These are phyloP conservation scores for Lophiostoma macrostomum DNA, from an alignment of 495 filamentous ascomycete species.

Conservation along the genomic window DNA sequence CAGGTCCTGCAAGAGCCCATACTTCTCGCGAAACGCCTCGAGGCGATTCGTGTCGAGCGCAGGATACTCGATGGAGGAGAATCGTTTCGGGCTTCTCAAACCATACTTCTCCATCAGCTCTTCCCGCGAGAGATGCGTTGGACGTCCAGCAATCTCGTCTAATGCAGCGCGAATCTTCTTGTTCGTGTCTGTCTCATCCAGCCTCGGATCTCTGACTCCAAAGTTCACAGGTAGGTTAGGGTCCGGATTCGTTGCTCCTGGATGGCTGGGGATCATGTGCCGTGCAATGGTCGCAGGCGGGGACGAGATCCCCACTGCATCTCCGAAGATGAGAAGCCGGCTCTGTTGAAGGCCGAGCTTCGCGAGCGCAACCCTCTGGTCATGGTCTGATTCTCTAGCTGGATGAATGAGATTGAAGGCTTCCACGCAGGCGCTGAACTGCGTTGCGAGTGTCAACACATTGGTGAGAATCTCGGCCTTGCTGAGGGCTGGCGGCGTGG, in stretches of 20 bases:
- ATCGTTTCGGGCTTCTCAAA: conserved; percentile 36
- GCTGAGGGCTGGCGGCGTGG: conserved; percentile 6
- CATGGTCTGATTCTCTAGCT: conserved; percentile 28
- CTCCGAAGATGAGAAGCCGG: conserved; percentile 40
- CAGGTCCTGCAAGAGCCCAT: conserved; percentile 36
- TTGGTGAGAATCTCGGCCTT: conserved; percentile 34
- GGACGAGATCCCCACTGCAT: conserved; percentile 38
- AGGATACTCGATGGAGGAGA: conserved; percentile 21
- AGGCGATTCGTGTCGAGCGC: conserved; percentile 37
- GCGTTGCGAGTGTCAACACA: conserved; percentile 35
- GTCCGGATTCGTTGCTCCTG: conserved; percentile 37
- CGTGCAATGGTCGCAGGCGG: conserved; percentile 35
- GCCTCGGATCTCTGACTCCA: conserved; percentile 30
- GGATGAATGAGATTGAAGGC: conserved; percentile 39
- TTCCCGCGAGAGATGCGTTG: conserved; percentile 24
- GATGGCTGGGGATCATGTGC: conserved; percentile 37
- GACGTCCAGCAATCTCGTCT: conserved; percentile 26
- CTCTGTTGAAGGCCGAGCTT: conserved; percentile 40
- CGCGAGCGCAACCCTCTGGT: conserved; percentile 35
- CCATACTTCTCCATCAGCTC: conserved; percentile 39
- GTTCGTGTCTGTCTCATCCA: conserved; percentile 32
- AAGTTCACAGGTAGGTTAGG: conserved; percentile 38
- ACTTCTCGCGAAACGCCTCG: conserved; percentile 40
- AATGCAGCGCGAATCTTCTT: conserved; percentile 33
- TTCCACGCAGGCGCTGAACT: conserved; percentile 42